Evolutionary conservation across 495 filamentous ascomycete species (phyloP).

Genomic region (Pseudevernia furfuracea): DNA sequence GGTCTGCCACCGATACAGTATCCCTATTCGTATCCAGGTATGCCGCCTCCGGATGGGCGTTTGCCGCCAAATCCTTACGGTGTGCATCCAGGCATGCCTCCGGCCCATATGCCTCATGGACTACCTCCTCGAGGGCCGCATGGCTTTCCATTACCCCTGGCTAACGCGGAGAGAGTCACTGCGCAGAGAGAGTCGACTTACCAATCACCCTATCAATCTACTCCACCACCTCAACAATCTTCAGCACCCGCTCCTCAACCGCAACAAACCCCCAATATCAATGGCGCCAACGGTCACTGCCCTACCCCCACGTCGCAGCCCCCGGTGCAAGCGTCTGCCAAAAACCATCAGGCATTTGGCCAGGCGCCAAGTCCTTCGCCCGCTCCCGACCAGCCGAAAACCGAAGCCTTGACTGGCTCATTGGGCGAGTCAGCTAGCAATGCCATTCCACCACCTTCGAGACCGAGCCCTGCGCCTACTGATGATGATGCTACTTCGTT

Average conservation of each 20-base stretch:
- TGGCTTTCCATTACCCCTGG: slow-evolving; percentile 20
- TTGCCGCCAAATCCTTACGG: slow-evolving; percentile 35
- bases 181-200: slow-evolving; percentile 24
- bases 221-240: slow-evolving; percentile 13
- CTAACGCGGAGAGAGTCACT: slow-evolving; percentile 20
- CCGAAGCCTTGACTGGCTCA: slow-evolving; percentile 19
- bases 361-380: slow-evolving; percentile 18
- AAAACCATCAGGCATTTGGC: slow-evolving; percentile 11
- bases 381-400: slow-evolving; percentile 21
- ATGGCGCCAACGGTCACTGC: slow-evolving; percentile 9
- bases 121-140: slow-evolving; percentile 17
- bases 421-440: slow-evolving; percentile 6
- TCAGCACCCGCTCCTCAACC: slow-evolving; percentile 13
- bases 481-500: slow-evolving; percentile 18
- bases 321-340: slow-evolving; percentile 14
- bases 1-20: slow-evolving; percentile 25
- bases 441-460: slow-evolving; percentile 30
- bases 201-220: slow-evolving; percentile 26
- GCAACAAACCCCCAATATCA: slow-evolving; percentile 17
- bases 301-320: neutral
- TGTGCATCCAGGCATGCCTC: slow-evolving; percentile 29
- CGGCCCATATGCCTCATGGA: slow-evolving; percentile 30
- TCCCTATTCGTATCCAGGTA: slow-evolving; percentile 19
- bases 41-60: slow-evolving; percentile 36
- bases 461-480: slow-evolving; percentile 17